These are phyloP conservation scores for Blastosporella zonata DNA, from an alignment of 1,284 basidiomycete species.

Conservation along the genomic window DNA sequence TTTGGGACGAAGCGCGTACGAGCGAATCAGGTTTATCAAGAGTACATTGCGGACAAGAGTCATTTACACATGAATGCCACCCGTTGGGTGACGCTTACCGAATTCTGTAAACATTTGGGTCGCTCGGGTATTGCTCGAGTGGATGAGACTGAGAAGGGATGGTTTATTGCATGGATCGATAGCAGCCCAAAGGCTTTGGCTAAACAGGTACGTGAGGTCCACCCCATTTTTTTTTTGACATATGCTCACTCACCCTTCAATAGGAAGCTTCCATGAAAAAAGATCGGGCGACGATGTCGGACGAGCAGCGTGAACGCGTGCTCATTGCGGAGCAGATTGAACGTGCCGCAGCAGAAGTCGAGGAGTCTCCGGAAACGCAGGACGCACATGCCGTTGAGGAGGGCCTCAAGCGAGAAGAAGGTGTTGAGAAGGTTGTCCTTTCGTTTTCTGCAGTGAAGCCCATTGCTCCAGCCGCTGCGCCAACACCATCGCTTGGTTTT, in stretches of 20 bases:
- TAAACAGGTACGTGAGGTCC: conserved; percentile 62
- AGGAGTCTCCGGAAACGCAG: conserved; percentile 30
- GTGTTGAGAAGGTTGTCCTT: conserved; percentile 68
- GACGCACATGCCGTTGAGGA: conserved; percentile 47
- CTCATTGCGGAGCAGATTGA: conserved; percentile 95
- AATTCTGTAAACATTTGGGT: conserved; percentile 92
- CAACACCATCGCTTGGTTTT: conserved; percentile 47
- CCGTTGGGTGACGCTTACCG: conserved; percentile 94
- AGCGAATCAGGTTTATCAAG: conserved; percentile 97
- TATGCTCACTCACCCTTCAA: conserved; percentile 2
- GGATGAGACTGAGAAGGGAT: conserved; percentile 97
- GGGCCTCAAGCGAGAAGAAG: conserved; percentile 73
- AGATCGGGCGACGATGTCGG: conserved; percentile 87
- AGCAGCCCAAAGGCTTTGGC: conserved; percentile 91
- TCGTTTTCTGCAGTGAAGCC: conserved; percentile 59
- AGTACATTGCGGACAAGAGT: conserved; percentile 93
- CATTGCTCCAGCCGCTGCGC: conserved; percentile 27
- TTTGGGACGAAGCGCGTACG: conserved; percentile 92
- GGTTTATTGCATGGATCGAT: conserved; percentile 97
- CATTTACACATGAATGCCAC: conserved; percentile 99
- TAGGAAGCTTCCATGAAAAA: conserved; percentile 90
- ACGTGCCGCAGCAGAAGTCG: conserved; percentile 56
- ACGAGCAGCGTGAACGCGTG: conserved; percentile 91
- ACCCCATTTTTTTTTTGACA: conserved; percentile 3
- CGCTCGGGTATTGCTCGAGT: conserved; percentile 86